Base-by-base conservation (phyloP, 345 rosid species). In the Triadica sebifera region DNA sequence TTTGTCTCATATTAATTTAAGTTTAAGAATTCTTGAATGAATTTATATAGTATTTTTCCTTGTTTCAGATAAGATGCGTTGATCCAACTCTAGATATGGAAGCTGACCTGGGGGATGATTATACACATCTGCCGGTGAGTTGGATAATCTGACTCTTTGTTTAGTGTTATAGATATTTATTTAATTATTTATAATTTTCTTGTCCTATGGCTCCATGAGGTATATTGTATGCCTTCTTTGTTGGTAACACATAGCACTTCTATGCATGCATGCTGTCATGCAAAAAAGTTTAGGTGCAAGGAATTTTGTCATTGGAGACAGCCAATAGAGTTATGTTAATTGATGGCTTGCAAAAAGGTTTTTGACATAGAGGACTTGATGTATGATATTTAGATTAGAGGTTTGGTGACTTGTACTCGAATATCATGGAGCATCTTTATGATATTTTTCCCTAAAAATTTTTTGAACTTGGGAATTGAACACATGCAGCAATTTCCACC, bases 51-150 rank as follows among this genome's bases (percentile, higher is more conserved):
- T 37, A 52, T 9, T 64, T 68, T 68, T 52, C 60, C 5, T 41
- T 25, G 66, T 66, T 79, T 79, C 89, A 95, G 98, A 88, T 95
- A 73, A 86, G 90, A 77, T 85, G 87, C 78, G 98, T 95, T 77
- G 99, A 95, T 84, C 97, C 98, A 72, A 91, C 98, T 50, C 85
- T 95, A 74, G 90, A 93, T 82, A 90, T 95, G 92, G 98, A 91
- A 82, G 98, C 98, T 65, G 99, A 95, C 67, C 76, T 72, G 79
- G 98, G 98, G 71, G 99, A 95, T 81, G 99, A 95, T 86, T 95
- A 95, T 82, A 86, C 87, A 41, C 99, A 93, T 82, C 90, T 95
- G 78, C 91, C 87, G 25, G 99, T 95, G 88, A 58, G 91, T 77
- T 80, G n/a, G 62, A 76, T 73, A 39, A 62, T 41, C 13, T 50